Conservation (phyloP, 2,329 filamentous ascomycete species). For the Xylariaceae sp. region DNA sequence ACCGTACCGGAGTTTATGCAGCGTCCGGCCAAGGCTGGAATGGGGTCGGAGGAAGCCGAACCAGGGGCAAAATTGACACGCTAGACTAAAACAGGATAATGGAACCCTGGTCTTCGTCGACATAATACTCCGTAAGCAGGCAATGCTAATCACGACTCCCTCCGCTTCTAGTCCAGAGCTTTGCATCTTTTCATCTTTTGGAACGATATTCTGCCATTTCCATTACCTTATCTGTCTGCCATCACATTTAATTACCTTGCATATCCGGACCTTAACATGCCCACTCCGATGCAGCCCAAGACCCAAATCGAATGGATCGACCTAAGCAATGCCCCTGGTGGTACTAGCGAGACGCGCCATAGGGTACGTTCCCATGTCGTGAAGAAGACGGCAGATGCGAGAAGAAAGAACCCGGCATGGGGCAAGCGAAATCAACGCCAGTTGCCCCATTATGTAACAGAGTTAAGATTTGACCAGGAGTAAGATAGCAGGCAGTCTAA, state of each 20-base stretch:
- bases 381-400: slow-evolving; percentile 4
- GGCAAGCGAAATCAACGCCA: neutral
- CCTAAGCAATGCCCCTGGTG: slow-evolving; percentile 2
- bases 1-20: too few species aligned
- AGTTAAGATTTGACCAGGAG: too few species aligned
- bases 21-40: too few species aligned
- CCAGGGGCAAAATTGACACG: neutral
- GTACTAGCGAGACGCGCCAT: slow-evolving; percentile 2
- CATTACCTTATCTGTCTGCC: too few species aligned
- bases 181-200: too few species aligned
- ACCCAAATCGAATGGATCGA: slow-evolving; percentile 8
- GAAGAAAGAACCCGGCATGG: neutral
- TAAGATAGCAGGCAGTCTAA: neutral
- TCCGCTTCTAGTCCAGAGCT: too few species aligned
- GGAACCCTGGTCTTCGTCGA: slow-evolving; percentile 4
- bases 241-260: too few species aligned
- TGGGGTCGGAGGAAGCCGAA: too few species aligned
- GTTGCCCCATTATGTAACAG: neutral
- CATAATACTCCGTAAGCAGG: neutral
- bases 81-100: slow-evolving; percentile 5
- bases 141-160: too few species aligned
- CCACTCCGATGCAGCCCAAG: too few species aligned
- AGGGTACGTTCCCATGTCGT: slow-evolving; percentile 6
- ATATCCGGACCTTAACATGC: too few species aligned
- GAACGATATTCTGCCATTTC: too few species aligned